Evolutionary conservation across 352 stramenopile genomes (phyloP).

Genomic region (Phytophthora brassicae): DNA sequence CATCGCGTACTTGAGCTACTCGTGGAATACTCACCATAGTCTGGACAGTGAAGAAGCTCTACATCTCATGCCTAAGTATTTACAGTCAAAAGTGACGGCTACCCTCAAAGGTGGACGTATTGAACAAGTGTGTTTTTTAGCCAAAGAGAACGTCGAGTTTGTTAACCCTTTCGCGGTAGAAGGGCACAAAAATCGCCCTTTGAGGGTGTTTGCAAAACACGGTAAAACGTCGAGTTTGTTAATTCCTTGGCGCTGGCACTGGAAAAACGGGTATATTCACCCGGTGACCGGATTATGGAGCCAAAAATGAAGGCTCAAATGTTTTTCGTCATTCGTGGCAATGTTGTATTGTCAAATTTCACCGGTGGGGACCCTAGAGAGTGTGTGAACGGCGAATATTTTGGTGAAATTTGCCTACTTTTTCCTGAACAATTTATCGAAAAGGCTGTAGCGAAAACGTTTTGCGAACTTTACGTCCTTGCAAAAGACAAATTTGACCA

Average conservation of each 20-base stretch:
- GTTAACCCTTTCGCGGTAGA: no score
- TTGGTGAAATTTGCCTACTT: slow-evolving; percentile 59
- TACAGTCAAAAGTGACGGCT: slow-evolving; percentile 60
- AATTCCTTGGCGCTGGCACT: slow-evolving; percentile 65
- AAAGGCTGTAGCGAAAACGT: slow-evolving; percentile 71
- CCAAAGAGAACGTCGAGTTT: slow-evolving; percentile 68
- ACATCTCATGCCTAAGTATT: slow-evolving; percentile 49
- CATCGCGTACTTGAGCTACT: slow-evolving; percentile 64
- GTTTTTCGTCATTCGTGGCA: slow-evolving; percentile 73
- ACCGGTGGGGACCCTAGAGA: slow-evolving; percentile 41
- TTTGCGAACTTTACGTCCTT: slow-evolving; percentile 78
- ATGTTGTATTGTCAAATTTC: slow-evolving; percentile 48
- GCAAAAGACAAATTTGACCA: slow-evolving; percentile 67
- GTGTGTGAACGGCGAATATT: slow-evolving; percentile 70
- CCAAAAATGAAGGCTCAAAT: slow-evolving; percentile 77
- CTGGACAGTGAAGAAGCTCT: slow-evolving; percentile 62
- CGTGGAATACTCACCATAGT: slow-evolving; percentile 60
- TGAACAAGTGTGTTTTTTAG: slow-evolving; percentile 68
- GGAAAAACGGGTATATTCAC: slow-evolving; percentile 52
- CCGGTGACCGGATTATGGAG: slow-evolving; percentile 66
- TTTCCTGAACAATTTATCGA: slow-evolving; percentile 59
- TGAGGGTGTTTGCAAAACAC: no score
- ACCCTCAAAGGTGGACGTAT: slow-evolving; percentile 60
- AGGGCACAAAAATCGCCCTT: no score
- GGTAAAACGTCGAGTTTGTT: slow-evolving; percentile 69